Evolutionary conservation across 345 rosid species (phyloP), one percentile per base, ranked within the genome.

Genomic region (Salix suchowensis): DNA sequence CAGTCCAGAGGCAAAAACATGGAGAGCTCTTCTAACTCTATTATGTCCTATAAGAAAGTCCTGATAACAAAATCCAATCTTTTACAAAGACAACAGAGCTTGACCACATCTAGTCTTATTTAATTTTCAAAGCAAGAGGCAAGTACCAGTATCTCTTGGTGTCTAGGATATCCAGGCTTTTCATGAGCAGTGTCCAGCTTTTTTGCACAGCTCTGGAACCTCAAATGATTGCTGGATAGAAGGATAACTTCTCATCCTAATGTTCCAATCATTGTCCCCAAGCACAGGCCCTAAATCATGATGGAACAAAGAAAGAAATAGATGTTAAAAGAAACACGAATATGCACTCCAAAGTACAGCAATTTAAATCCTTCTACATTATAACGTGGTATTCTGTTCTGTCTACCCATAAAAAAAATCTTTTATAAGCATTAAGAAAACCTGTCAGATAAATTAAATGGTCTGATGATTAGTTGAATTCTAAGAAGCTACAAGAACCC

Each of bases 251-350:
- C 55, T 64, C 79, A 39, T 74, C 40, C 73, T 32, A 8, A 42
- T 23, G 65, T 72, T 28, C 77, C 71, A 42, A 16, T 85, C 85
- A 88, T 77, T 85, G 89, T 77, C 86, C 90, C 91, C 88, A 88
- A 46, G 88, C 84, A 82, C 85, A 88, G 76, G 88, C 88, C 91
- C 91, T 84, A 36, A 3, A 65, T 52, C 65, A 79, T 46, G 55
- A n/a, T 37, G 21, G 24, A 5, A 72, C 30, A 76, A 37, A 61
- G 58, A 26, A 28, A 68, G 23, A 34, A n/a, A 72, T 9, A 65
- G 30, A 26, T 71, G 73, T 68, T 14, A 77, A 21, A 46, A 55
- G 72, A 70, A 5, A 54, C 30, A 37, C 13, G 64, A 23, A 77
- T 58, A 50, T 65, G 4, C 30, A 58, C 4, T 73, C 46, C 19